Percentiles rank a stretch among this genome's conserved stretches.
phyloP scores from a whole-genome alignment of 2,329 filamentous ascomycete species.

The Sarocladium brachiariae region DNA sequence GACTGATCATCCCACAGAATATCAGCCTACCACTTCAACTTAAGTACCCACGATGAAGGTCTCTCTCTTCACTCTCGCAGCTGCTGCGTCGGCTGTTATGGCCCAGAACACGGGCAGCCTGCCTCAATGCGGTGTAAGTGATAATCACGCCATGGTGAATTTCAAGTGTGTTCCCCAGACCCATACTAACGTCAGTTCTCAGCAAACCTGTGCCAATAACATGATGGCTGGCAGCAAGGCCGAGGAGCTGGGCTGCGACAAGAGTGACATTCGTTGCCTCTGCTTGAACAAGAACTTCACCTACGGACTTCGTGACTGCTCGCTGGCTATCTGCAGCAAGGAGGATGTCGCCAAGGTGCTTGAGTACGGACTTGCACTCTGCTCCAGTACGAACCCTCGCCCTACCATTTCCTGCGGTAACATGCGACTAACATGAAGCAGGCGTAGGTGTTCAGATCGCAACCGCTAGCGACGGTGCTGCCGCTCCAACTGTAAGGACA shows the following conservation, averaged over 20 bases:
- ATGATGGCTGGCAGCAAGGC: conserved; percentile 39
- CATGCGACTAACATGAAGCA: conserved; percentile 10
- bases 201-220: conserved; percentile 44
- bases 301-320: conserved; percentile 46
- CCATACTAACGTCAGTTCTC: neutral
- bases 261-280: conserved; percentile 36
- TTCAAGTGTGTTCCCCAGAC: neutral
- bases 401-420: conserved; percentile 11
- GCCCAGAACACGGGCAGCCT: conserved; percentile 37
- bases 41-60: conserved; percentile 43
- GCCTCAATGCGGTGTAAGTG: conserved; percentile 47
- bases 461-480: conserved; percentile 18
- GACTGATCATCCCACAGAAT: neutral
- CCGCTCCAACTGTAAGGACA: conserved; percentile 16
- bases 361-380: conserved; percentile 31
- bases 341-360: conserved; percentile 30
- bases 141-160: neutral
- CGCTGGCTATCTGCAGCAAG: conserved; percentile 33
- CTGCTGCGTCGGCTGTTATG: conserved; percentile 31
- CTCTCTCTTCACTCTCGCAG: conserved; percentile 34
- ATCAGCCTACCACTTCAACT: neutral
- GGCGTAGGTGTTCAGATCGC: conserved; percentile 29
- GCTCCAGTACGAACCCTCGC: conserved; percentile 25
- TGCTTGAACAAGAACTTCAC: conserved; percentile 40
- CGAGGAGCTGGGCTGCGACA: conserved; percentile 37